Conservation (phyloP, 768 basidiomycete genomes). For the Holtermannia corniformis region DNA sequence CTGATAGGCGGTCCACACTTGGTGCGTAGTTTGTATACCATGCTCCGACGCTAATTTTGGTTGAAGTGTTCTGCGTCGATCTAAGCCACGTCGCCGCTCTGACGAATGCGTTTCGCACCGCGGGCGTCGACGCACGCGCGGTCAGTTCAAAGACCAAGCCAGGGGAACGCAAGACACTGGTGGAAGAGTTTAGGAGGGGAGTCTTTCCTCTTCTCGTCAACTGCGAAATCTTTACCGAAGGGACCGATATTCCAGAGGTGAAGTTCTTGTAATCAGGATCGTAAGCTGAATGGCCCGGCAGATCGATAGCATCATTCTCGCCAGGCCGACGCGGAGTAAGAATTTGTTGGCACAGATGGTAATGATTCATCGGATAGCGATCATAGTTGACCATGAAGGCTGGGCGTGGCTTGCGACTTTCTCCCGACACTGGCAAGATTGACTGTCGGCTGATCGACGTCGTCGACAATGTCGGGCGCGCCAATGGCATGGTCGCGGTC, state of each 20-base stretch:
- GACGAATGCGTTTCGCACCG: conserved; percentile 59
- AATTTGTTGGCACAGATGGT: conserved; percentile 94
- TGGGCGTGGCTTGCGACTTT: conserved; percentile 81
- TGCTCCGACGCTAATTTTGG: no score
- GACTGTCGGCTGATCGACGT: conserved; percentile 88
- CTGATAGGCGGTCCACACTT: conserved; percentile 68
- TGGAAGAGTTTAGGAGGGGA: conserved; percentile 60
- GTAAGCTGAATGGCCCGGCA: not conserved
- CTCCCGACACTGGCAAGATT: conserved; percentile 64
- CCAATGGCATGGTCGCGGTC: conserved; percentile 62
- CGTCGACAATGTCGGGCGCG: conserved; percentile 62
- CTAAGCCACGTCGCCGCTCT: conserved; percentile 67
- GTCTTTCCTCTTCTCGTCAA: conserved; percentile 79
- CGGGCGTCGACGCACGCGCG: conserved; percentile 76
- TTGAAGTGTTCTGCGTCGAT: conserved; percentile 84
- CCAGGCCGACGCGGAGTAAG: conserved; percentile 75
- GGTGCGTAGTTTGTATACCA: not conserved
- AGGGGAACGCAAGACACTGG: conserved; percentile 54
- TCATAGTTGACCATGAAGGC: conserved; percentile 49
- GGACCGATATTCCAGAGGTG: conserved; percentile 78
- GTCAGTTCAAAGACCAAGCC: conserved; percentile 61
- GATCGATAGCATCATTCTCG: conserved; percentile 82
- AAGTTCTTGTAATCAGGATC: conserved; percentile 1
- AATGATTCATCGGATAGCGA: conserved; percentile 11
- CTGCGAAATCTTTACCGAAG: conserved; percentile 90